Base-by-base conservation (phyloP, 495 filamentous ascomycete species). In the Astrothelium macrocarpum region DNA sequence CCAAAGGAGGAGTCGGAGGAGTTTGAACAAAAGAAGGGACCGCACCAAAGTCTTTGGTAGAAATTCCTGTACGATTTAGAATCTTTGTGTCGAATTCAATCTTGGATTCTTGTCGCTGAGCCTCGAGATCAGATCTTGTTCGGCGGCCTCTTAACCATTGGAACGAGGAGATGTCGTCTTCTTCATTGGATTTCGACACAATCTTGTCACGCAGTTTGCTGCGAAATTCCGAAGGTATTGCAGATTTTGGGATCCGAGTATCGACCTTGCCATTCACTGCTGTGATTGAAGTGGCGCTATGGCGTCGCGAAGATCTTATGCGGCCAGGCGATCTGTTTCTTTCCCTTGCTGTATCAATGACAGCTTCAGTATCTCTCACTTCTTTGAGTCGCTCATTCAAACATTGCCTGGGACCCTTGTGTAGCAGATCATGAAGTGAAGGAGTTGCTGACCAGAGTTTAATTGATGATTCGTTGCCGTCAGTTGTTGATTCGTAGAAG, bases 61-160 rank as follows among this genome's bases (percentile, higher is more conserved):
- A n/a, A 26, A 49, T 5, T 49, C 20, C 45, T 9, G 5, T 5
- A 5, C 20, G 10, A 23, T 23, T 49, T 49, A 18, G n/a, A 5
- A 18, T 20, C 45, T 23, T 49, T 23, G 14, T 49, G 45, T 0
- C 20, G 12, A 16, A 5, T 20, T 20, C 11, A 18, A 5, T 23
- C 20, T 18, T 49, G 45, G n/a, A 18, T 5, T 20, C 20, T 56
- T 56, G 49, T 4, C 25, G 20, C 49, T 56, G 49, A 56, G 49
- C 49, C 49, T 56, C 49, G 20, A 56, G 3, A 29, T 56, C 49
- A 28, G 49, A 56, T 56, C 16, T 56, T 56, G 25, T 29, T 20
- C 49, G 49, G 23, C 49, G 49, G 25, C 49, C 49, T 29, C 49
- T 56, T 3, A 56, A 5, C 49, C 49, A 56, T 56, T 56, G 49